phyloP scores from a whole-genome alignment of 345 rosid species.

The Nephelium lappaceum region DNA sequence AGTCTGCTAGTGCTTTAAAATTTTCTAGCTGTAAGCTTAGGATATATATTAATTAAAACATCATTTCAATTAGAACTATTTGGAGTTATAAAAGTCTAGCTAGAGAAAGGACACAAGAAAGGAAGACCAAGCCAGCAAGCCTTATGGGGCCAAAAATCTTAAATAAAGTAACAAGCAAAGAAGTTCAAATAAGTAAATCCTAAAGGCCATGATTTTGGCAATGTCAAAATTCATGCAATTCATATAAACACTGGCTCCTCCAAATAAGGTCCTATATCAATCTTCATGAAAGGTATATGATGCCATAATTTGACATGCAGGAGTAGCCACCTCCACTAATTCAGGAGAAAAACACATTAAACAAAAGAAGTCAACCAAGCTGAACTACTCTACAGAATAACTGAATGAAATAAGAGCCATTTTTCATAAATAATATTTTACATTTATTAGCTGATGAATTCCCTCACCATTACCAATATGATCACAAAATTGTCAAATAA shows the following conservation, averaged over 20 bases:
- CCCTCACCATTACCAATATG: neutral
- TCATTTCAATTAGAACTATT: neutral
- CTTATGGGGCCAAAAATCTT: neutral
- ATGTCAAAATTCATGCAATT: neutral
- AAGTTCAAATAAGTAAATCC: neutral
- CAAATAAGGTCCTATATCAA: neutral
- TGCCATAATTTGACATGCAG: neutral
- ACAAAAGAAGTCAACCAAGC: neutral
- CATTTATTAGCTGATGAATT: neutral
- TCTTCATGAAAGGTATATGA: neutral
- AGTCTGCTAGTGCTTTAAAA: neutral
- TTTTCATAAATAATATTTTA: neutral
- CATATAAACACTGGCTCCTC: neutral
- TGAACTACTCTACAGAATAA: neutral
- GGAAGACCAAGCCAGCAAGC: neutral
- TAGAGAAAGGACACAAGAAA: neutral
- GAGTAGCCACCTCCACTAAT: neutral
- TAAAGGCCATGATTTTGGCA: neutral
- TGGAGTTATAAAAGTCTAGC: neutral
- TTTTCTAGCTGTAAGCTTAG: neutral
- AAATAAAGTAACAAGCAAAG: neutral
- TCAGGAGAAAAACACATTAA: neutral
- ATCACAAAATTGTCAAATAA: neutral
- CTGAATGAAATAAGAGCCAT: neutral
- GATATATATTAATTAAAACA: slow-evolving; percentile 5